Percentiles rank a stretch among this genome's conserved stretches.
These are phyloP conservation scores for Davidsoniella neocaledoniae DNA, from an alignment of 2,329 filamentous ascomycete species.

Conservation along the genomic window DNA sequence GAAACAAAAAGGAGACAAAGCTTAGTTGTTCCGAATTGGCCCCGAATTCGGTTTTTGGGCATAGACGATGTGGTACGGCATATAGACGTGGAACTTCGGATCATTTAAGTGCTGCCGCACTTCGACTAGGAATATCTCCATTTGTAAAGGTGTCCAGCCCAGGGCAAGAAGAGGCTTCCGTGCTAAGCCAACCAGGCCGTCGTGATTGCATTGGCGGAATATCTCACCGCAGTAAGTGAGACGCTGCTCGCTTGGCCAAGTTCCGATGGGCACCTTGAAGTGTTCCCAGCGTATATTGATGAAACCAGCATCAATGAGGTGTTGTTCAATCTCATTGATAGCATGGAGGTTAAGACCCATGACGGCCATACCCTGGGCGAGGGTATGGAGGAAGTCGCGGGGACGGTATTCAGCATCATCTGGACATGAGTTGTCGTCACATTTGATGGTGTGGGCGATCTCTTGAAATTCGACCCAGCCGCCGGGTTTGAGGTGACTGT, in stretches of 20 bases:
- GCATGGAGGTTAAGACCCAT: constrained; percentile 28
- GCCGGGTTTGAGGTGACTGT: constrained; percentile 33
- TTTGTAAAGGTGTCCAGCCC: constrained; percentile 25
- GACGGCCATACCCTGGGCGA: constrained; percentile 24
- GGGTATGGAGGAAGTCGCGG: constrained; percentile 27
- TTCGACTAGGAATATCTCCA: constrained; percentile 27
- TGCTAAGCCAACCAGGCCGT: constrained; percentile 24
- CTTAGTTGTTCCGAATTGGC: too few species aligned
- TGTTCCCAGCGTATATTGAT: constrained; percentile 23
- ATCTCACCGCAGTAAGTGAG: constrained; percentile 30
- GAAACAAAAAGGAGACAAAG: too few species aligned
- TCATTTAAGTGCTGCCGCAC: constrained; percentile 25
- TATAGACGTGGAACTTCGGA: constrained; percentile 23
- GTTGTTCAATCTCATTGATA: constrained; percentile 21
- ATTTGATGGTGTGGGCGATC: constrained; percentile 24
- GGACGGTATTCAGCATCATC: constrained; percentile 27
- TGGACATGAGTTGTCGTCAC: constrained; percentile 28
- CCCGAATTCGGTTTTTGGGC: constrained; percentile 21
- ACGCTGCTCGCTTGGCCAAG: constrained; percentile 27
- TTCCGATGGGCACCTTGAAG: constrained; percentile 31
- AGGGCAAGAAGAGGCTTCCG: constrained; percentile 24
- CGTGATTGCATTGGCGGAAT: constrained; percentile 26
- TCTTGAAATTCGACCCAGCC: constrained; percentile 35
- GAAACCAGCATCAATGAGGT: constrained; percentile 27
- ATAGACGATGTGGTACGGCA: constrained; percentile 24